Percentiles rank a stretch among this genome's conserved stretches.
These are phyloP conservation scores for Dysphania ambrosioides DNA, from an alignment of 148 eudicot genomes.

Conservation along the genomic window DNA sequence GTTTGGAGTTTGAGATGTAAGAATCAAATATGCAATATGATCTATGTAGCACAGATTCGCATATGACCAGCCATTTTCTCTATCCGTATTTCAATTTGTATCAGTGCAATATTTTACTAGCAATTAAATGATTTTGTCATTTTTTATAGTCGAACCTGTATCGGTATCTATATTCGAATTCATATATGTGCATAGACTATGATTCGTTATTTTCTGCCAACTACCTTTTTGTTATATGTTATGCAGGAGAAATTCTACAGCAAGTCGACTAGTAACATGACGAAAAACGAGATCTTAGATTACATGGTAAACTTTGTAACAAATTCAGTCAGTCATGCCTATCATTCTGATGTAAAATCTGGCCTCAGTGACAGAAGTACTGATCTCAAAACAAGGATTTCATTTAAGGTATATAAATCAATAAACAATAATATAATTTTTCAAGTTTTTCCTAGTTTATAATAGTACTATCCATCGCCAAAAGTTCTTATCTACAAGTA, in stretches of 20 bases:
- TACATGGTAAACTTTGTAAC: conserved; percentile 35
- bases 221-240: not conserved
- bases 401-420: conserved; percentile 66
- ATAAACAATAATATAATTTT: not conserved
- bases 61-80: too few species aligned
- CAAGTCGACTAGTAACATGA: conserved; percentile 45
- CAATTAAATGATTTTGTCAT: too few species aligned
- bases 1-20: too few species aligned
- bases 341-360: conserved; percentile 40
- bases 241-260: conserved; percentile 63
- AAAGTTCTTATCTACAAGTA: not conserved
- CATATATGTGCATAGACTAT: too few species aligned
- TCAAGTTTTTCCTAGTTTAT: not conserved
- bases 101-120: too few species aligned
- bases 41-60: too few species aligned
- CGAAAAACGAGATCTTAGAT: conserved; percentile 41
- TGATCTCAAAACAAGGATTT: conserved; percentile 58
- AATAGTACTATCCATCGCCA: not conserved
- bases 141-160: too few species aligned
- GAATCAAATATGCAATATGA: too few species aligned
- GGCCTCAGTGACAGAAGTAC: conserved; percentile 55
- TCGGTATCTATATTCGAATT: too few species aligned
- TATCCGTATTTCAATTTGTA: too few species aligned
- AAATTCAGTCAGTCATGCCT: conserved; percentile 38
- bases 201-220: too few species aligned